A percentile compares a stretch with the other conserved stretches of the same genome.
Conservation (phyloP, 2,329 filamentous ascomycete species). For the Colletotrichum abscissum region DNA sequence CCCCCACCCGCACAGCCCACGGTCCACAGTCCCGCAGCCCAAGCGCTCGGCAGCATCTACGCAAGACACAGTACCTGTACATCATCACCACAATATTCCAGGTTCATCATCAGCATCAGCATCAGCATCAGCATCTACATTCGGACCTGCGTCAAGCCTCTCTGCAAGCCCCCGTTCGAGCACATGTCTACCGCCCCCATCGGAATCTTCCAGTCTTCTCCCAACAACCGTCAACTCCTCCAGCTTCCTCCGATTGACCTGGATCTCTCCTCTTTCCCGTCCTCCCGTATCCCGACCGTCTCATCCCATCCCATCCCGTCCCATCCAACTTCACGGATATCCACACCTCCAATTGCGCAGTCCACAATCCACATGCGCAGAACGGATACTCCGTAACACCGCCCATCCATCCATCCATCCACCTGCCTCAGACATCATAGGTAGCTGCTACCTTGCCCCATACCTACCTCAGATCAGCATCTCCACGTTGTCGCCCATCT, state of each 20-base stretch:
- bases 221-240: neutral
- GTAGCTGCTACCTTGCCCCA: neutral
- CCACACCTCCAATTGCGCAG: neutral
- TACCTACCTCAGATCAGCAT: neutral
- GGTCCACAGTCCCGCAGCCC: neutral
- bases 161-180: neutral
- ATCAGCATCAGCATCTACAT: neutral
- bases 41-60: neutral
- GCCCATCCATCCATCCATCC: neutral
- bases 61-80: too few relatives aligned
- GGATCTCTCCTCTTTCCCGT: neutral
- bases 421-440: neutral
- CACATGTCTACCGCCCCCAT: neutral
- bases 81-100: neutral
- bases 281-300: too few relatives aligned
- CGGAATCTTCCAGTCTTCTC: neutral
- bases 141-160: neutral
- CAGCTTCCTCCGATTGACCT: neutral
- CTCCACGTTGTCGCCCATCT: constrained; percentile 4
- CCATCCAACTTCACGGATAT: neutral
- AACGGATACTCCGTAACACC: neutral
- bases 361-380: neutral
- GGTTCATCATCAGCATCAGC: neutral
- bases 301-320: neutral
- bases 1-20: neutral